These are phyloP conservation scores for Byssothecium circinans DNA, from an alignment of 2,329 filamentous ascomycete species.

Conservation along the genomic window DNA sequence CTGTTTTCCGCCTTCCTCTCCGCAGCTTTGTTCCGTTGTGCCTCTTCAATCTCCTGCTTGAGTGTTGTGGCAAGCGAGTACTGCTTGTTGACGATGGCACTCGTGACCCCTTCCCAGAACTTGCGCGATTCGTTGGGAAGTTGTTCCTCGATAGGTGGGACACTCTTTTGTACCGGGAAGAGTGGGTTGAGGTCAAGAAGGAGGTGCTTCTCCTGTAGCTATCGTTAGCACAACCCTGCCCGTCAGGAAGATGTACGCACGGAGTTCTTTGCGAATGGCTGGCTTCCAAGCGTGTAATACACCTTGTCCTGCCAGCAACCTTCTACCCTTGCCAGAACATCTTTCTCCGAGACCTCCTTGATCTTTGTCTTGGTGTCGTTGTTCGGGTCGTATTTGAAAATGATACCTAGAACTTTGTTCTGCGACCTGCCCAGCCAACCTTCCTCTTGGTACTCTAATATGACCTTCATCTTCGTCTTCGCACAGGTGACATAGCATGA, in stretches of 20 bases:
- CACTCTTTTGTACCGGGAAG: conserved; percentile 72
- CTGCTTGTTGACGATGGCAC: conserved; percentile 81
- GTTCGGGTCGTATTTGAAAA: conserved; percentile 87
- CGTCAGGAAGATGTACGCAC: conserved; percentile 52
- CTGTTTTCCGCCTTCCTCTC: conserved; percentile 71
- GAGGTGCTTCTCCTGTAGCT: conserved; percentile 58
- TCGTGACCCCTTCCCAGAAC: conserved; percentile 86
- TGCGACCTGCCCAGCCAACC: conserved; percentile 91
- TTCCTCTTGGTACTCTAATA: conserved; percentile 90
- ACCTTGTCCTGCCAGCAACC: conserved; percentile 82
- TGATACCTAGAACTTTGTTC: conserved; percentile 86
- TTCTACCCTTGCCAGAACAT: conserved; percentile 78
- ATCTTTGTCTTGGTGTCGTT: conserved; percentile 79
- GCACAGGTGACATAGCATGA: conserved; percentile 84
- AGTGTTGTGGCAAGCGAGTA: conserved; percentile 80
- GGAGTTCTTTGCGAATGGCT: conserved; percentile 51
- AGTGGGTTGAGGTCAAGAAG: conserved; percentile 90
- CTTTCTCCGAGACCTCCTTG: conserved; percentile 82
- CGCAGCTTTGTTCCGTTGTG: conserved; percentile 80
- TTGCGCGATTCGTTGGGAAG: conserved; percentile 85
- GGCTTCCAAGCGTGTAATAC: conserved; percentile 58
- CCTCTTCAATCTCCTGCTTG: conserved; percentile 91
- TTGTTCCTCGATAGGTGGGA: conserved; percentile 77
- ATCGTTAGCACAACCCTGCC: conserved; percentile 6
- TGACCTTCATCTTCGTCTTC: conserved; percentile 88